These are phyloP conservation scores for Metschnikowia peoriensis DNA, from an alignment of 805 yeast species.

Conservation along the genomic window DNA sequence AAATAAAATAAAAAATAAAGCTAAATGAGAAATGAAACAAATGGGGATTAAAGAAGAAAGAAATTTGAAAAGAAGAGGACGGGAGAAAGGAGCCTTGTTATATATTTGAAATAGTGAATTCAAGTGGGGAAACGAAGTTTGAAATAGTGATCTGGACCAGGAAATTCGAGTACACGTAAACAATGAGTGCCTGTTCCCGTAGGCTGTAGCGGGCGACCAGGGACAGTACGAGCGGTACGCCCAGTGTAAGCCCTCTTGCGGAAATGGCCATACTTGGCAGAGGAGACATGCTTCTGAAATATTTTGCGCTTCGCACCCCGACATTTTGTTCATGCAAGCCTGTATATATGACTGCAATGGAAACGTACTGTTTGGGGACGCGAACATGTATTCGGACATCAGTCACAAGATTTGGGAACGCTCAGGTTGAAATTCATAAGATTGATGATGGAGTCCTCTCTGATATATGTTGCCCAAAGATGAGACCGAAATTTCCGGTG, in stretches of 20 bases:
- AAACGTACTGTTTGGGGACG: not conserved
- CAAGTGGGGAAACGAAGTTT: slow-evolving; percentile 2
- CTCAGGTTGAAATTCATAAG: not conserved
- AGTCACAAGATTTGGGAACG: not conserved
- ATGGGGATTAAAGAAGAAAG: no score
- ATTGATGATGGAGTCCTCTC: no score
- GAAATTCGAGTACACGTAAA: not conserved
- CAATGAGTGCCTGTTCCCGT: not conserved
- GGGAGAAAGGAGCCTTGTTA: not conserved
- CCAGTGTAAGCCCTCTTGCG: not conserved
- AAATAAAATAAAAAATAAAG: no score
- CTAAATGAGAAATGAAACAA: no score
- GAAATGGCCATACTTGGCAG: not conserved
- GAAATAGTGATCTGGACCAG: slow-evolving; percentile 1
- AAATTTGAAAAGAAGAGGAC: not conserved
- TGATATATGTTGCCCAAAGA: no score
- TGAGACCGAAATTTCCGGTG: not conserved
- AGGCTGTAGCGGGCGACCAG: slow-evolving; percentile 1
- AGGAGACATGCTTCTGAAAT: slow-evolving; percentile 5
- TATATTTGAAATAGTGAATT: not conserved
- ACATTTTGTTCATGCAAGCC: slow-evolving; percentile 7
- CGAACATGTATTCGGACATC: not conserved
- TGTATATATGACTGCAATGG: not conserved
- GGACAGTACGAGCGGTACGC: slow-evolving; percentile 3
- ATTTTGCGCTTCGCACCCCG: slow-evolving; percentile 10